Conservation (phyloP, 257 asterid genomes). For the Nicotiana undulata region DNA sequence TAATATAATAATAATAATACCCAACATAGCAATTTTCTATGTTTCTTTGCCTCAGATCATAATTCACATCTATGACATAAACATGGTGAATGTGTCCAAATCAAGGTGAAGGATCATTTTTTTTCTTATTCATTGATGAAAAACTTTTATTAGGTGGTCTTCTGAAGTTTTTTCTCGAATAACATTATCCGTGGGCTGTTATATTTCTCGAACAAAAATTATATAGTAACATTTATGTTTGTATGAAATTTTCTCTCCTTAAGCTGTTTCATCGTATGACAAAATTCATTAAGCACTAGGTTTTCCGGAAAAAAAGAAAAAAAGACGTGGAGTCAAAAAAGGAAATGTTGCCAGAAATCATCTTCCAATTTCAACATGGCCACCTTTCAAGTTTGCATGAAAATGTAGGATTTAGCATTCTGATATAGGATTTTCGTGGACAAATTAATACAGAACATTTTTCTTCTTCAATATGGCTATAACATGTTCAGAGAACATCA, state of each 20-base stretch:
- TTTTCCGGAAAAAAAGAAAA: not conserved
- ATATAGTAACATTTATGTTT: not conserved
- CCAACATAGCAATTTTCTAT: not conserved
- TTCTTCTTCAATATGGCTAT: not conserved
- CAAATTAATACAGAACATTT: not conserved
- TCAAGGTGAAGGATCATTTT: not conserved
- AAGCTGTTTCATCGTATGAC: not conserved
- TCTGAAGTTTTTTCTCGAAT: not conserved
- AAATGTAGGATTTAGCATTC: not conserved
- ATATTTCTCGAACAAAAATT: not conserved
- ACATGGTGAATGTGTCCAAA: not conserved
- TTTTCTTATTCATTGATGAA: not conserved
- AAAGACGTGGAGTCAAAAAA: not conserved
- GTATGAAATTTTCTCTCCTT: not conserved
- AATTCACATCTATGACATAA: not conserved
- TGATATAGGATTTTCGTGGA: not conserved
- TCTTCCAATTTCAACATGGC: not conserved
- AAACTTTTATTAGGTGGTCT: not conserved
- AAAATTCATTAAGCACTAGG: not conserved
- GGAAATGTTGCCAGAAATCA: not conserved
- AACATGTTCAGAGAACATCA: not conserved
- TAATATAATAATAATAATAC: not conserved
- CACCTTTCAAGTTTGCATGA: constrained; percentile 2
- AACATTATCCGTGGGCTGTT: not conserved
- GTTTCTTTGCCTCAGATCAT: not conserved